phyloP scores from a whole-genome alignment of 129 eudicot species.

The Lactuca saligna region DNA sequence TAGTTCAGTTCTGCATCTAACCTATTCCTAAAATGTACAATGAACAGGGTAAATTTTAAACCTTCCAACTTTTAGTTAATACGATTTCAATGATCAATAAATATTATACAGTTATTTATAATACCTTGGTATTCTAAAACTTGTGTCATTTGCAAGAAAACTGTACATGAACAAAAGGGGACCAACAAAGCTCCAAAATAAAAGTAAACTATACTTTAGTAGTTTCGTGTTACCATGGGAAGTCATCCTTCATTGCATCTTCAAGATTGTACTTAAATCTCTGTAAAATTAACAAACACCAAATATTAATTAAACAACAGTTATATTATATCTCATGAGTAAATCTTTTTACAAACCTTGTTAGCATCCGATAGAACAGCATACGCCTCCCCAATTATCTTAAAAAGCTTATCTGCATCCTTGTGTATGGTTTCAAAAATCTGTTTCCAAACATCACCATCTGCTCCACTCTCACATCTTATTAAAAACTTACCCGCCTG shows the following conservation, averaged over 20 bases:
- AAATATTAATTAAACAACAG: neutral
- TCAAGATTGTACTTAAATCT: constrained; percentile 31
- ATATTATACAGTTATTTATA: neutral
- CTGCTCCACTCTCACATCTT: constrained; percentile 62
- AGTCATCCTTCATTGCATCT: constrained; percentile 32
- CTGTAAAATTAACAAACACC: constrained; percentile 5
- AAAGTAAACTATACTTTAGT: neutral
- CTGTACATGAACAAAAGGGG: neutral
- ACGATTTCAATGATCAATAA: no score
- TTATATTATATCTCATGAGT: neutral
- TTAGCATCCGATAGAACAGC: constrained; percentile 75
- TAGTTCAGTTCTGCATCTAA: no score
- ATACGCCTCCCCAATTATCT: constrained; percentile 90
- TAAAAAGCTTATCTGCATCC: constrained; percentile 83
- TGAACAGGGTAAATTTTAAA: no score
- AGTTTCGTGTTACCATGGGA: constrained; percentile 21
- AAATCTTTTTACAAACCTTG: constrained; percentile 41
- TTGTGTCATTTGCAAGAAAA: constrained; percentile 1
- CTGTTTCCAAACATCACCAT: constrained; percentile 62
- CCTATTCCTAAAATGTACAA: no score
- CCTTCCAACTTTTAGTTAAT: no score
- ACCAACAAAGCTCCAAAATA: constrained; percentile 1
- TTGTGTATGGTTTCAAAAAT: constrained; percentile 53
- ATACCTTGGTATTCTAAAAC: neutral
- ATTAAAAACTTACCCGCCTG: constrained; percentile 76